Conservation (phyloP, 1,139 yeast species). For the Kodamaea suecica region DNA sequence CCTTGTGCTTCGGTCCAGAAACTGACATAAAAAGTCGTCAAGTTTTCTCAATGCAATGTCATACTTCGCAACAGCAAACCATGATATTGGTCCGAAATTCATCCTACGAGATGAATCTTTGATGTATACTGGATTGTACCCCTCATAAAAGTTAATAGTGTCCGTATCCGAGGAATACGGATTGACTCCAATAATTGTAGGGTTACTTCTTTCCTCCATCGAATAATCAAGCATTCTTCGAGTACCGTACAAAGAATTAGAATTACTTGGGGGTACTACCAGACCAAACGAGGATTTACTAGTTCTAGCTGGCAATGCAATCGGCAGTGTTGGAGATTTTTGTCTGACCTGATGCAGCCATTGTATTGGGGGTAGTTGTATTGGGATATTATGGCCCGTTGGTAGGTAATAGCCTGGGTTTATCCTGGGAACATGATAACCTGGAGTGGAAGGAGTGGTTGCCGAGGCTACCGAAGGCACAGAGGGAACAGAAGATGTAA, state of each 20-base stretch:
- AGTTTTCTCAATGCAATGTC: conserved; percentile 16
- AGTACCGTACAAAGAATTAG: too few relatives aligned
- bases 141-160: conserved; percentile 20
- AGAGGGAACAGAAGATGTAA: conserved; percentile 3
- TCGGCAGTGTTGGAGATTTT: not conserved
- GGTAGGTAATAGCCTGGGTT: not conserved
- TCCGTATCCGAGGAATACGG: conserved; percentile 18
- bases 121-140: conserved; percentile 23
- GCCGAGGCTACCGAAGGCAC: conserved; percentile 1
- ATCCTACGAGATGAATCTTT: conserved; percentile 19
- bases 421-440: conserved; percentile 2
- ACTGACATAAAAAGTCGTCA: conserved; percentile 20
- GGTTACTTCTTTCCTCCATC: not conserved
- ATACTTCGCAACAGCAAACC: conserved; percentile 31
- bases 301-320: not conserved
- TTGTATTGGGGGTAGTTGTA: conserved; percentile 13
- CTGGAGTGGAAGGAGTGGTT: conserved; percentile 1
- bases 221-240: conserved; percentile 1
- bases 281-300: not conserved
- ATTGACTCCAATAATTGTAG: conserved; percentile 24
- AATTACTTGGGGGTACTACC: not conserved
- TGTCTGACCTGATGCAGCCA: conserved; percentile 1
- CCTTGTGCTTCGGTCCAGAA: conserved; percentile 10
- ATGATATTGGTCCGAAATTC: conserved; percentile 28
- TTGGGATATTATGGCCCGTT: conserved; percentile 6